These are phyloP conservation scores for Curvularia sp. DNA, from an alignment of 2,329 filamentous ascomycete species.

Conservation along the genomic window DNA sequence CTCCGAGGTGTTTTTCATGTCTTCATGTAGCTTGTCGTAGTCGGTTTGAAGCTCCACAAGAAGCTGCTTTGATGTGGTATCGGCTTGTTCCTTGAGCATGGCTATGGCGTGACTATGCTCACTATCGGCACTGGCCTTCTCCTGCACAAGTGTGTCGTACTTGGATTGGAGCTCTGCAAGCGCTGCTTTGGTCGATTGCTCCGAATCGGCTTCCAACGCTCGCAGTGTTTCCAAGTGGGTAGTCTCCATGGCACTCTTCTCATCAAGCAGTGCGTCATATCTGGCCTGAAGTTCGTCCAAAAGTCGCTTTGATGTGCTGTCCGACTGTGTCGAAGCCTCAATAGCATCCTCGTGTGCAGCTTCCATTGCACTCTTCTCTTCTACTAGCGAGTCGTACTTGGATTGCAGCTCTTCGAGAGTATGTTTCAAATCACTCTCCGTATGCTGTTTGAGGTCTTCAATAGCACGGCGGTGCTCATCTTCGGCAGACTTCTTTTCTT, in stretches of 20 bases:
- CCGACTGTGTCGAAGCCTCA: slow-evolving; percentile 34
- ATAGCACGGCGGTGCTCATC: slow-evolving; percentile 35
- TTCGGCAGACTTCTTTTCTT: slow-evolving; percentile 38
- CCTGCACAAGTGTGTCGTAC: slow-evolving; percentile 25
- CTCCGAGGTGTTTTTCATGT: slow-evolving; percentile 10
- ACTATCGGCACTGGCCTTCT: slow-evolving; percentile 23
- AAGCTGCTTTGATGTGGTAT: slow-evolving; percentile 9
- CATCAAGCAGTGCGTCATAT: slow-evolving; percentile 17
- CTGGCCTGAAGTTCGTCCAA: slow-evolving; percentile 23
- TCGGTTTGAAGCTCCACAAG: slow-evolving; percentile 22
- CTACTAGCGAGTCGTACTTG: slow-evolving; percentile 30
- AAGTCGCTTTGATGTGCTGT: slow-evolving; percentile 25
- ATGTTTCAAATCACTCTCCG: slow-evolving; percentile 28
- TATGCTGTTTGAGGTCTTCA: slow-evolving; percentile 38
- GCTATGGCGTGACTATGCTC: slow-evolving; percentile 2
- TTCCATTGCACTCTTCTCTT: slow-evolving; percentile 38
- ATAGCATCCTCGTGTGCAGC: slow-evolving; percentile 35
- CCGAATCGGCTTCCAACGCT: slow-evolving; percentile 12
- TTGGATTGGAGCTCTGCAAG: slow-evolving; percentile 22
- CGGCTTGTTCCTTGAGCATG: slow-evolving; percentile 4
- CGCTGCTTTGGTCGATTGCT: slow-evolving; percentile 7
- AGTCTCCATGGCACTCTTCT: slow-evolving; percentile 7
- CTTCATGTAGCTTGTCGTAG: slow-evolving; percentile 19
- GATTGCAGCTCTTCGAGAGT: slow-evolving; percentile 16
- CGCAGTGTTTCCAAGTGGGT: slow-evolving; percentile 7